Evolutionary conservation across 2,329 filamentous ascomycete genomes (phyloP).

Genomic region (Huntiella moniliformis): DNA sequence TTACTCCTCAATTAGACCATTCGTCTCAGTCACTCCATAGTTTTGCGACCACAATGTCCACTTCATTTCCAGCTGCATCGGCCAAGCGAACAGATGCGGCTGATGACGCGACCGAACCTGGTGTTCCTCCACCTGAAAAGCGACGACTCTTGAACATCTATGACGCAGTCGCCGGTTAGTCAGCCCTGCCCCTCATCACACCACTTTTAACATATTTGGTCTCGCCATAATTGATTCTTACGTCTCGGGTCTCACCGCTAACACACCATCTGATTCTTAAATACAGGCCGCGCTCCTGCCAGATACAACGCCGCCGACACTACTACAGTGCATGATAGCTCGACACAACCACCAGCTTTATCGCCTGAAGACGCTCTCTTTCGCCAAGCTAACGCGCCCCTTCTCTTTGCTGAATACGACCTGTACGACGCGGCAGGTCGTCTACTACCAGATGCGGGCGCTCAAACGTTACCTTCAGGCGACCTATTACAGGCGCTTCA

Average conservation of each 20-base stretch:
- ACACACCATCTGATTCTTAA: neutral
- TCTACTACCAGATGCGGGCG: slow-evolving; percentile 27
- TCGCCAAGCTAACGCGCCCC: slow-evolving; percentile 41
- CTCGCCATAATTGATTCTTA: neutral
- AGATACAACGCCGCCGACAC: neutral
- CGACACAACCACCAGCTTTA: slow-evolving; percentile 17
- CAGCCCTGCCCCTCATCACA: neutral
- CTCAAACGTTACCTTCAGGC: slow-evolving; percentile 40
- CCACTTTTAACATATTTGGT: neutral
- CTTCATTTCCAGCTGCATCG: neutral
- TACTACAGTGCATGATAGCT: neutral
- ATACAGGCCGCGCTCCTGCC: slow-evolving; percentile 8
- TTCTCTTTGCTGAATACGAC: slow-evolving; percentile 51
- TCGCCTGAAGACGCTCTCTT: slow-evolving; percentile 57
- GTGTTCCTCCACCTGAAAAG: too few species aligned
- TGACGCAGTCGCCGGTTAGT: slow-evolving; percentile 51
- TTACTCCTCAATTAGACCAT: neutral
- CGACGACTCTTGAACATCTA: slow-evolving; percentile 38
- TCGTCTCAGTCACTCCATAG: neutral
- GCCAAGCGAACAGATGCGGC: neutral
- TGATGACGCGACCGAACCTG: too few species aligned
- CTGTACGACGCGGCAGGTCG: slow-evolving; percentile 47
- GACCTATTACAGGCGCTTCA: slow-evolving; percentile 54
- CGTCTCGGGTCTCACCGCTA: neutral
- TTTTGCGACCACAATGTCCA: neutral